Conservation (phyloP, 2,329 filamentous ascomycete species). For the Hypomyces rosellus region DNA sequence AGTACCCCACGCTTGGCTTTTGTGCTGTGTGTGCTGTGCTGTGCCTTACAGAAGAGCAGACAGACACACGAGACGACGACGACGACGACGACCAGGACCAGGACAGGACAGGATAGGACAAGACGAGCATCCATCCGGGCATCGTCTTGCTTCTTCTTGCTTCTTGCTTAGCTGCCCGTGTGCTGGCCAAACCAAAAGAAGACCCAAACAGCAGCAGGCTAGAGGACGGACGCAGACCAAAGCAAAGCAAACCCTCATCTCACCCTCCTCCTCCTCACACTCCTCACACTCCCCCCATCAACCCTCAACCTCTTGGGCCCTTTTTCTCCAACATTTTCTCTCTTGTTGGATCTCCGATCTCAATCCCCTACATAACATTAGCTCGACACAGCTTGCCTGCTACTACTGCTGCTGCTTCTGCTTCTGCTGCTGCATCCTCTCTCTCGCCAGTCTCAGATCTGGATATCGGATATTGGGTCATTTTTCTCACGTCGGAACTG, state of each 20-base stretch:
- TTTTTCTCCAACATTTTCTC: not conserved
- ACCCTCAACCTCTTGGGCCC: not conserved
- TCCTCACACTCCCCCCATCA: no score
- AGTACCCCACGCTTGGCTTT: constrained; percentile 10
- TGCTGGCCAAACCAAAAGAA: not conserved
- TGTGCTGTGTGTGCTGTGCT: constrained; percentile 1
- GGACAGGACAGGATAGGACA: no score
- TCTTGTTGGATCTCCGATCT: not conserved
- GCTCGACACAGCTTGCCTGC: not conserved
- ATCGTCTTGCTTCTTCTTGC: no score
- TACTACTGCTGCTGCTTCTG: not conserved
- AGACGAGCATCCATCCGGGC: no score
- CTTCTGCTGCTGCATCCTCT: constrained; percentile 2
- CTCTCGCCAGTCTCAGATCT: not conserved
- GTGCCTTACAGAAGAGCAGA: constrained; percentile 12
- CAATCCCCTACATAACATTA: not conserved
- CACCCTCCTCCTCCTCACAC: no score
- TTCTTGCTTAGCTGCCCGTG: not conserved
- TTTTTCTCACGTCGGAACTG: constrained; percentile 8
- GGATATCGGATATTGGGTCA: no score
- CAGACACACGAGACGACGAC: no score
- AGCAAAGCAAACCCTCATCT: no score
- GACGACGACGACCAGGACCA: no score
- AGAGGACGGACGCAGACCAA: no score
- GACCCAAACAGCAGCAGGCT: no score